A percentile compares a stretch with the other conserved stretches of the same genome.
Evolutionary conservation across 139 green algal species (phyloP).

Genomic region (Picochlorum sp.): DNA sequence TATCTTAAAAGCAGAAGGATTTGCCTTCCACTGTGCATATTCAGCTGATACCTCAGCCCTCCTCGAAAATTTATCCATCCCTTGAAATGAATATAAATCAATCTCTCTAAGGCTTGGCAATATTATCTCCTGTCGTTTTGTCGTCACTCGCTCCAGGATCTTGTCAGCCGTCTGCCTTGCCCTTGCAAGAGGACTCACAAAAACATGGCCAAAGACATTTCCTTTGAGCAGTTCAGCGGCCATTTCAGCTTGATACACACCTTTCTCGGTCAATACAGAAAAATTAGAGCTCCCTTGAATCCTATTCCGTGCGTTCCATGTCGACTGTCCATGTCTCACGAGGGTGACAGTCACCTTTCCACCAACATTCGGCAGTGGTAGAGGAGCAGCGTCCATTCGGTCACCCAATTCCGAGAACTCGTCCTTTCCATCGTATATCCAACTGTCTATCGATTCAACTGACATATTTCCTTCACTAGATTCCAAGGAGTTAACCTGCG

Average conservation of each 20-base stretch:
- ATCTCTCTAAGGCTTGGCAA: conserved; percentile 76
- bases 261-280: conserved; percentile 76
- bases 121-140: conserved; percentile 1
- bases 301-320: conserved; percentile 83
- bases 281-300: conserved; percentile 87
- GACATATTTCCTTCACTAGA: too few relatives aligned
- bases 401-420: conserved; percentile 52
- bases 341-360: conserved; percentile 49
- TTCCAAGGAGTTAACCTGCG: too few relatives aligned
- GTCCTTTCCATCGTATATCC: conserved; percentile 26
- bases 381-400: conserved; percentile 40
- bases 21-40: conserved; percentile 69
- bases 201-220: conserved; percentile 53
- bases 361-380: conserved; percentile 43
- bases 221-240: conserved; percentile 29
- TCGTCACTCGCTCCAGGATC: conserved; percentile 37
- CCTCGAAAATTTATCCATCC: conserved; percentile 76
- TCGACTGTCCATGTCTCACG: conserved; percentile 89
- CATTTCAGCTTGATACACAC: conserved; percentile 63
- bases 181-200: conserved; percentile 60
- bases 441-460: too few relatives aligned
- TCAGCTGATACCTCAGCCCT: conserved; percentile 50
- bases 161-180: conserved; percentile 73
- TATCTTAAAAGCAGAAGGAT: conserved; percentile 69
- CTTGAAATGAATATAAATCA: conserved; percentile 94